These are phyloP conservation scores for Diplodia seriata DNA, from an alignment of 2,329 filamentous ascomycete genomes.

Conservation along the genomic window DNA sequence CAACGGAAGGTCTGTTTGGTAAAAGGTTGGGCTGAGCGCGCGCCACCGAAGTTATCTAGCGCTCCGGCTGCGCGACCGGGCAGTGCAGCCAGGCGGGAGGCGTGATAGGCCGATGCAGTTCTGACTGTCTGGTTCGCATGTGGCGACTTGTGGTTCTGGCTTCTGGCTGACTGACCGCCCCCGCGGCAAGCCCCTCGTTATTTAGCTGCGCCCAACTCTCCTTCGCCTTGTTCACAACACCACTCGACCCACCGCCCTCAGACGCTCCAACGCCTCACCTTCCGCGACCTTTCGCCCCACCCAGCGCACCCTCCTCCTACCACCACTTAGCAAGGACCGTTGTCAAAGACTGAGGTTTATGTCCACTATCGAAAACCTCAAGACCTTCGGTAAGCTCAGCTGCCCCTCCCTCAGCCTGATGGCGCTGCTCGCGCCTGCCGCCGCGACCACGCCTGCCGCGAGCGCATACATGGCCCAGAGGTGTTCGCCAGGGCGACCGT, in stretches of 20 bases:
- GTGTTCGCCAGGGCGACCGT: background rate
- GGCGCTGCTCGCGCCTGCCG: background rate
- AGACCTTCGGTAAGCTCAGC: conserved; percentile 76
- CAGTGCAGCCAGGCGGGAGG: conserved; percentile 17
- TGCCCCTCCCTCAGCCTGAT: conserved; percentile 33
- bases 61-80: conserved; percentile 4
- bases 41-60: background rate
- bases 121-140: conserved; percentile 8
- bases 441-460: background rate
- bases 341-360: conserved; percentile 82
- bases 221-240: conserved; percentile 17
- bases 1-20: conserved; percentile 1
- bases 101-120: conserved; percentile 1
- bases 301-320: conserved; percentile 33
- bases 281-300: conserved; percentile 24
- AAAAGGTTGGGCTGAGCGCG: background rate
- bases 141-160: conserved; percentile 2
- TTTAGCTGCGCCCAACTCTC: conserved; percentile 27
- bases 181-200: conserved; percentile 19
- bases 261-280: conserved; percentile 14
- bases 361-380: conserved; percentile 95
- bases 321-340: conserved; percentile 44
- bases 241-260: conserved; percentile 18
- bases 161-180: conserved; percentile 17
- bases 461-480: background rate